phyloP scores from a whole-genome alignment of 1,284 basidiomycete species.

The Boletus mariae region DNA sequence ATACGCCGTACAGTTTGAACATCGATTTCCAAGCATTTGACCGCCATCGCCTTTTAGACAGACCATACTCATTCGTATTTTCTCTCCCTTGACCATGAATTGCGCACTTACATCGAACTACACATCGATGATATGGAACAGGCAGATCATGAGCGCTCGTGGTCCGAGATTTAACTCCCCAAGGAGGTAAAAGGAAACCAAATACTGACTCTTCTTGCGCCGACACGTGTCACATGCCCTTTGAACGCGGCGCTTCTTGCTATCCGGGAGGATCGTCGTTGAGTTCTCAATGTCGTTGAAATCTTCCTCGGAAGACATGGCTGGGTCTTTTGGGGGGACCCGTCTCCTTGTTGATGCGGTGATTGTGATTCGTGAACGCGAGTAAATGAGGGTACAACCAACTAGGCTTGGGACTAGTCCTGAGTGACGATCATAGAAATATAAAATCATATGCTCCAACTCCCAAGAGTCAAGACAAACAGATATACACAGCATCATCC shows the following conservation, averaged over 20 bases:
- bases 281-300: constrained; percentile 34
- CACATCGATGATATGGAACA: not conserved
- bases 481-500: not conserved
- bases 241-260: constrained; percentile 68
- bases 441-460: too few species aligned
- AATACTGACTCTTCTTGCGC: constrained; percentile 62
- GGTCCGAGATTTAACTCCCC: not conserved
- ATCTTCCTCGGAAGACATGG: constrained; percentile 51
- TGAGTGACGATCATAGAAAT: too few species aligned
- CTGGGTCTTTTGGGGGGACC: not conserved
- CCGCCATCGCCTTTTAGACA: constrained; percentile 52
- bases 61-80: not conserved
- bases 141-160: constrained; percentile 8
- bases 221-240: constrained; percentile 74
- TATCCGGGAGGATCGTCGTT: constrained; percentile 12
- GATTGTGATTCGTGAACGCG: not conserved
- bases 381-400: too few species aligned
- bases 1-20: constrained; percentile 77
- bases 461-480: not conserved
- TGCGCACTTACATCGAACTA: constrained; percentile 52
- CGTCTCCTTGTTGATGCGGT: not conserved
- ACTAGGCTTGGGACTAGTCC: too few species aligned
- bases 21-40: constrained; percentile 63
- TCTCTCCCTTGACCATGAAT: not conserved
- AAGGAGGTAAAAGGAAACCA: not conserved